Percentiles rank a stretch among this genome's conserved stretches.
phyloP scores from a whole-genome alignment of 2,329 filamentous ascomycete species.

The Arthrobotrys pseudoclavata region DNA sequence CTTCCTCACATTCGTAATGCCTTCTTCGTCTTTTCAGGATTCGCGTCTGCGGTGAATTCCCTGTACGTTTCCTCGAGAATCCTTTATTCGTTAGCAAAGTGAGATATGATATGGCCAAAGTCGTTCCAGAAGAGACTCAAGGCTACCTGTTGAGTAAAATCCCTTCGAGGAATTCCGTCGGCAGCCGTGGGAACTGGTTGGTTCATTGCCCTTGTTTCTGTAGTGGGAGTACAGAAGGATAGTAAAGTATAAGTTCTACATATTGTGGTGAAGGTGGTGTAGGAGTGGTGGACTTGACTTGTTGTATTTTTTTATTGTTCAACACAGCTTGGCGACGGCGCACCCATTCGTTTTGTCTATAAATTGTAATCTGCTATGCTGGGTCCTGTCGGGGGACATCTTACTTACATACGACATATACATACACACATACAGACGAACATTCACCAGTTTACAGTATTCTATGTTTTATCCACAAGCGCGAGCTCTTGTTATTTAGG shows the following conservation, averaged over 20 bases:
- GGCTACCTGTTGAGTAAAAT: constrained; percentile 64
- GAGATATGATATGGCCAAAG: constrained; percentile 66
- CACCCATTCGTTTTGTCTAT: no score
- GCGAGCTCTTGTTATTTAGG: no score
- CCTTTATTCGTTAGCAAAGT: constrained; percentile 67
- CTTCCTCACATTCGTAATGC: constrained; percentile 68
- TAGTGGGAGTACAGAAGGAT: constrained; percentile 52
- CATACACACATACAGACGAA: no score
- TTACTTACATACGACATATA: no score
- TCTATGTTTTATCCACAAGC: no score
- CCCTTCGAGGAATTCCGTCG: constrained; percentile 66
- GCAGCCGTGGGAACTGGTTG: constrained; percentile 65
- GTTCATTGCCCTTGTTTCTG: constrained; percentile 65
- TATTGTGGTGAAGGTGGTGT: no score
- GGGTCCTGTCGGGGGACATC: no score
- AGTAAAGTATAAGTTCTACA: not conserved
- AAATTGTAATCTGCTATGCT: no score
- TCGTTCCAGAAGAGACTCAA: constrained; percentile 54
- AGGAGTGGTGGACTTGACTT: no score
- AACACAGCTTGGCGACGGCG: no score
- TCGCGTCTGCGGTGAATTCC: constrained; percentile 67
- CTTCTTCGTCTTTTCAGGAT: constrained; percentile 68
- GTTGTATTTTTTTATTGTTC: no score
- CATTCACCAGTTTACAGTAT: no score
- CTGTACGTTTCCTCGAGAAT: constrained; percentile 67